phyloP scores from a whole-genome alignment of 2,329 filamentous ascomycete species.

The Aplosporella prunicola region DNA sequence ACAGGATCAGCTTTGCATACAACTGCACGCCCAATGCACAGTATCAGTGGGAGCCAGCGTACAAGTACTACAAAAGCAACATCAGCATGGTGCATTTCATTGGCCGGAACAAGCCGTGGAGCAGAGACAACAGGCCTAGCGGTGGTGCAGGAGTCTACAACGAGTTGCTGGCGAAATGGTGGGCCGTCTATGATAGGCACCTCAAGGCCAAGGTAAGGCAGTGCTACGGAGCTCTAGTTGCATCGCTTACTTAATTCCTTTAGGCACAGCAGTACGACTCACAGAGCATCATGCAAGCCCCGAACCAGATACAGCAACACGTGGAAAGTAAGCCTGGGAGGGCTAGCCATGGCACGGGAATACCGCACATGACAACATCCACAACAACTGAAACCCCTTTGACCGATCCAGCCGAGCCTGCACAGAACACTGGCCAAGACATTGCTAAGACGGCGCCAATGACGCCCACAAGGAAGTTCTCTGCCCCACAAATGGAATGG shows the following conservation, averaged over 20 bases:
- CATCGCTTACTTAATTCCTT: not conserved
- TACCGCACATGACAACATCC: conserved; percentile 1
- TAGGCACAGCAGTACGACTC: conserved; percentile 5
- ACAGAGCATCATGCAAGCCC: not conserved
- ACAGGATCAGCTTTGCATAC: conserved; percentile 87
- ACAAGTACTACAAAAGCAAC: conserved; percentile 80
- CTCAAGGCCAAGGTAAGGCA: conserved; percentile 40
- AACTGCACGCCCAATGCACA: conserved; percentile 95
- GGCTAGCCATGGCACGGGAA: conserved; percentile 13
- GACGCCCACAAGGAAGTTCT: conserved; percentile 42
- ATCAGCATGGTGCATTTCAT: conserved; percentile 95
- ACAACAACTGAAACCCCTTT: conserved; percentile 34
- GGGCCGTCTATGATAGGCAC: conserved; percentile 86
- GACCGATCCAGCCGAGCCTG: conserved; percentile 33
- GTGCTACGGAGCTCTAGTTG: not conserved
- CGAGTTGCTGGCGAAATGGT: conserved; percentile 82
- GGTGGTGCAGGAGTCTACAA: conserved; percentile 58
- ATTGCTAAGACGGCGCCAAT: conserved; percentile 35
- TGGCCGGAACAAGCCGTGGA: conserved; percentile 83
- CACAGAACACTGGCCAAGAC: conserved; percentile 36
- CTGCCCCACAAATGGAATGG: conserved; percentile 52
- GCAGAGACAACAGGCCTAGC: conserved; percentile 30
- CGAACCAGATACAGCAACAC: conserved; percentile 16
- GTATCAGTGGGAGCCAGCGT: conserved; percentile 95
- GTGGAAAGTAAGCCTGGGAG: conserved; percentile 22